Base-by-base conservation (phyloP, 176 grass and related monocot species). In the Poa pratensis region DNA sequence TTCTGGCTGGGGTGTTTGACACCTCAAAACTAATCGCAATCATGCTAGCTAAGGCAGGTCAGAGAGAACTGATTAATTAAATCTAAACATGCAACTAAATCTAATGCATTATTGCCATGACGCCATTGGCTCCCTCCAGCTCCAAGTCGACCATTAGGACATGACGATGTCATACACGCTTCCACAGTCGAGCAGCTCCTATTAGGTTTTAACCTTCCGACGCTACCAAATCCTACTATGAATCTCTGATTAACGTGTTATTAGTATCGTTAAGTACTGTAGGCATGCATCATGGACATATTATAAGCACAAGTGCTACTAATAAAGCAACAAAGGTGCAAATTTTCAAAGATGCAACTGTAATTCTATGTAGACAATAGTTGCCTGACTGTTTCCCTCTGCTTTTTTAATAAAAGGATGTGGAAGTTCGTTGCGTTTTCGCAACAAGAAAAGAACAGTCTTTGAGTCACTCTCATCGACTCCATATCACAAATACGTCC, bases 61-160 rank as follows among this genome's bases (percentile, higher is more conserved):
- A 86, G 57, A 51, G 15, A 77, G 9, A 13, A 45, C 12, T 53
- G 42, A 48, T 46, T 73, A n/a, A 8, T n/a, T 40, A 19, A 37
- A 34, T 37, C 57, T 59, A 23, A 68, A 20, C 9, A 9, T 43
- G 54, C 2, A 10, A 24, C 79, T 86, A 82, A 90, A 73, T 90
- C 19, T 78, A 86, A 19, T 83, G 66, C 65, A 90, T 90, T 90
- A 90, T 90, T 90, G 62, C 34, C 18, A 46, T 90, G 84, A 86
- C 74, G 80, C 66, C 66, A 86, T 46, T 71, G 75, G 60, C 23
- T 65, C 53, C 9, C 18, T 42, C 69, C 43, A 50, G 43, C 7
- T 66, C 60, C 75, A 49, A 34, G 60, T 49, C 77, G 69, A 43
- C 39, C 69, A 35, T 7, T 9, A 37, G 13, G 10, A 26, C 60